A percentile compares a stretch with the other conserved stretches of the same genome.
These are phyloP conservation scores for Pseudogymnoascus sp. DNA, from an alignment of 2,329 filamentous ascomycete species.

Conservation along the genomic window DNA sequence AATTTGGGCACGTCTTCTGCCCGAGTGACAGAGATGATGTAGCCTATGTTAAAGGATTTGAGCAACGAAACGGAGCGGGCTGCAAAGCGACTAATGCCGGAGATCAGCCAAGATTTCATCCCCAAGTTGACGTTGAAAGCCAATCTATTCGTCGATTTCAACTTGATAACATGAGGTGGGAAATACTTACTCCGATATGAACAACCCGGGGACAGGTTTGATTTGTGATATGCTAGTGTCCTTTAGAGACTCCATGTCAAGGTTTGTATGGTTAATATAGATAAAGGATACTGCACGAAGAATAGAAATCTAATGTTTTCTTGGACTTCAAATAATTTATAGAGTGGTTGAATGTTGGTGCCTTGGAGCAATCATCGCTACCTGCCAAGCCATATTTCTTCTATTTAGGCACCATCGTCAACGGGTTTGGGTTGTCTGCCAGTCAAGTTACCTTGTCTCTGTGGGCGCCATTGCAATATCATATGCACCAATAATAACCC, in stretches of 20 bases:
- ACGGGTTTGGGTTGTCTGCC: background rate
- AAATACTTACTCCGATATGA: background rate
- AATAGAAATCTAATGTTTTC: background rate
- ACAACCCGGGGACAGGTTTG: background rate
- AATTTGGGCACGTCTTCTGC: conserved; percentile 11
- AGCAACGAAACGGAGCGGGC: conserved; percentile 11
- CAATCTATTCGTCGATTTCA: background rate
- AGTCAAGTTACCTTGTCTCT: background rate
- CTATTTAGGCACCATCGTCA: background rate
- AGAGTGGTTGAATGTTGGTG: background rate
- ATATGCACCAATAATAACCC: background rate
- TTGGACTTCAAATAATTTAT: background rate
- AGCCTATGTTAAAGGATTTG: background rate
- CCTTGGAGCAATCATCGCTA: background rate
- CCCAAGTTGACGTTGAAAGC: background rate
- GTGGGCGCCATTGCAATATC: background rate
- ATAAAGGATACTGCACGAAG: background rate
- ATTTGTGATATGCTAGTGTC: background rate
- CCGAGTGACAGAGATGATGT: conserved; percentile 12
- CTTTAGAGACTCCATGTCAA: background rate
- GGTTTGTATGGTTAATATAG: background rate
- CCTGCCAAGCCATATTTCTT: background rate
- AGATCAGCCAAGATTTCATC: background rate
- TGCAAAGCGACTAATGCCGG: conserved; percentile 13
- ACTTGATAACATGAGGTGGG: background rate